Evolutionary conservation across 306 rosid genomes (phyloP).

Genomic region (Malus asiatica): DNA sequence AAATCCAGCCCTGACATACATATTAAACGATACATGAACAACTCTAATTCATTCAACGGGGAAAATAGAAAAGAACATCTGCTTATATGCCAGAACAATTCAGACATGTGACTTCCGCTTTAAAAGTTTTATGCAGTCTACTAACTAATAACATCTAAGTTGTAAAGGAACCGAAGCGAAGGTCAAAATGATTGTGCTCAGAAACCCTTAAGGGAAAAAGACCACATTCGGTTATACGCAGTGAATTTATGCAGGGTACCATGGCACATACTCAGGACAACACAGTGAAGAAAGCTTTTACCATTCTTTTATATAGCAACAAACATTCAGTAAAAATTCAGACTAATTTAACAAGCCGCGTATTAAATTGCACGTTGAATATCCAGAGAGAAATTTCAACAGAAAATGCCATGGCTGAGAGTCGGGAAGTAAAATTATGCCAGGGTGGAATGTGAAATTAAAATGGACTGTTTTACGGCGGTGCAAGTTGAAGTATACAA

Average conservation of each 20-base stretch:
- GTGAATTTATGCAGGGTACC: background rate
- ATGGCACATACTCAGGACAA: background rate
- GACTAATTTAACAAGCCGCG: background rate
- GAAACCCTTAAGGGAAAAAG: background rate
- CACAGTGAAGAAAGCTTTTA: background rate
- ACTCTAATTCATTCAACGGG: background rate
- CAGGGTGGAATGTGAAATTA: background rate
- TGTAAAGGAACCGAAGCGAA: background rate
- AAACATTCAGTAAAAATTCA: background rate
- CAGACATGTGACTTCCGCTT: background rate
- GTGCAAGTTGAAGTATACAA: background rate
- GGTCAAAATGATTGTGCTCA: background rate
- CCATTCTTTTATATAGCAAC: background rate
- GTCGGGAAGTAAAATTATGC: background rate
- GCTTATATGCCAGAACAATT: background rate
- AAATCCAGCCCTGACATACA: constrained; percentile 69
- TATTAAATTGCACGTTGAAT: background rate
- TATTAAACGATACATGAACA: constrained; percentile 9
- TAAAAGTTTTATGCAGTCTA: background rate
- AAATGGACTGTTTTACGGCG: background rate
- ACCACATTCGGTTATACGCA: background rate
- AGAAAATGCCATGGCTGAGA: background rate
- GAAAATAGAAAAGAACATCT: background rate
- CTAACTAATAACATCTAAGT: background rate
- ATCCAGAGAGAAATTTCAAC: background rate